A percentile compares a stretch with the other conserved stretches of the same genome.
phyloP scores from a whole-genome alignment of 1,139 yeast genomes.

The Debaryomycetaceae sp. region DNA sequence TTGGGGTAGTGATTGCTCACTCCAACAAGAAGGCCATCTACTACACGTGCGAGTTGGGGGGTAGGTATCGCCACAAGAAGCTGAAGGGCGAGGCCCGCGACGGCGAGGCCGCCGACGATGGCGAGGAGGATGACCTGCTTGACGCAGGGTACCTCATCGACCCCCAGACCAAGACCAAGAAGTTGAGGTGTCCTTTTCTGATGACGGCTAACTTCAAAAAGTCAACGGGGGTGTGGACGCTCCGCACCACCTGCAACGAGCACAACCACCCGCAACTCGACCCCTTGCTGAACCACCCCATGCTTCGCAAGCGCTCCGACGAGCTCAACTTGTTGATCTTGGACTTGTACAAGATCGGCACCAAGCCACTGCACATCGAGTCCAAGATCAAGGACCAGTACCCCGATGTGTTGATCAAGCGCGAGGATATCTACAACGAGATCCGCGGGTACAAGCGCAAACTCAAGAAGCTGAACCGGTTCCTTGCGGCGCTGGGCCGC shows the following conservation, averaged over 20 bases:
- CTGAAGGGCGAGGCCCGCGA: constrained; percentile 18
- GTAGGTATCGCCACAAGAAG: constrained; percentile 52
- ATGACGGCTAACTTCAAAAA: constrained; percentile 56
- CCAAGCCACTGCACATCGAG: constrained; percentile 56
- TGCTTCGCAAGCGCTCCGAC: constrained; percentile 52
- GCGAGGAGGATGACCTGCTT: constrained; percentile 15
- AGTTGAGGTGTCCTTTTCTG: constrained; percentile 53
- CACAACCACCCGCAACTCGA: constrained; percentile 59
- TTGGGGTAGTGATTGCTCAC: constrained; percentile 58
- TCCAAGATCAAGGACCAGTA: constrained; percentile 48
- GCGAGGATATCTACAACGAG: constrained; percentile 57
- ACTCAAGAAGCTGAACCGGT: constrained; percentile 39
- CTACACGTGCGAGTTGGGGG: constrained; percentile 60
- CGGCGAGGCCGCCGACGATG: constrained; percentile 6
- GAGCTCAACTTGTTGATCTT: constrained; percentile 50
- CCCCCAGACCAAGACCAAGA: constrained; percentile 46
- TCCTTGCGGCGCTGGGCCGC: constrained; percentile 8
- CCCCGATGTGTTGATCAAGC: constrained; percentile 51
- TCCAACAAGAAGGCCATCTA: constrained; percentile 57
- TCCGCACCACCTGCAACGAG: constrained; percentile 51
- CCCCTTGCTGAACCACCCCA: constrained; percentile 53
- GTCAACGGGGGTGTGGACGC: constrained; percentile 47
- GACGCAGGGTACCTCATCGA: constrained; percentile 39
- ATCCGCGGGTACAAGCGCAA: constrained; percentile 56
- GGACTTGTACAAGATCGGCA: constrained; percentile 51